Evolutionary conservation across 2,329 filamentous ascomycete genomes (phyloP), one percentile per base, ranked within the genome.

Genomic region (Epichloe uncinata): DNA sequence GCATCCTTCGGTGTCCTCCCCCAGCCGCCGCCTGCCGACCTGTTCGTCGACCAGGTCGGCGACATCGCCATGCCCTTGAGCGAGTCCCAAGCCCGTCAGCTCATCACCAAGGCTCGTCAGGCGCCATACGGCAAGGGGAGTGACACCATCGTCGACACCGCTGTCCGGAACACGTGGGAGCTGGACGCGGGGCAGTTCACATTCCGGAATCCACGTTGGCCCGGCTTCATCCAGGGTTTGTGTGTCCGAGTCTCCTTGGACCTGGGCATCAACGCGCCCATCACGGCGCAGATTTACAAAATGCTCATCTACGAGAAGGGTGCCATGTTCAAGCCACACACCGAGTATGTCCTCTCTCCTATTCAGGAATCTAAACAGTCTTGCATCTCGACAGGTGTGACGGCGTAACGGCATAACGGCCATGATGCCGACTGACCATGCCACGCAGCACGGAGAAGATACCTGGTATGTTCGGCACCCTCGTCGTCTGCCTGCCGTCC

Each of bases 301-400:
- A 63, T 77, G 59, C 59, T 74, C 3, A 56, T 77, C 2, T 77
- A 76, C 56, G 71, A 73, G 47, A 64, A 71, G 48, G 74, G 72
- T 0, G 70, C 70, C 4, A 70, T 73, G 61, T 74, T 73, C 58
- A 72, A 73, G 54, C 52, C 68, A 0, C 69, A 73, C 52, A 66
- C 66, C 33, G 70, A 75, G 61, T 63, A 54, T 52, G 58, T 41
- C 26, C 6, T 12, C 15, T 30, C 44, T 22, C 22, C 22, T 22
- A 22, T 1, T 22, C 5, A 15, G 22, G 6, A 26, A 26, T 7
- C 22, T 7, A 7, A 26, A 26, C 22, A 26, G 22, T 26, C 22
- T 26, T 26, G 22, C 22, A 7, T 30, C 26, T 30, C 26, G 26
- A 30, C 26, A 30, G 7, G 26, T 8, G 26, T 30, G 9, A 30